Evolutionary conservation across 306 rosid species (phyloP), one percentile per base, ranked within the genome.

Genomic region (Rosa rugosa): DNA sequence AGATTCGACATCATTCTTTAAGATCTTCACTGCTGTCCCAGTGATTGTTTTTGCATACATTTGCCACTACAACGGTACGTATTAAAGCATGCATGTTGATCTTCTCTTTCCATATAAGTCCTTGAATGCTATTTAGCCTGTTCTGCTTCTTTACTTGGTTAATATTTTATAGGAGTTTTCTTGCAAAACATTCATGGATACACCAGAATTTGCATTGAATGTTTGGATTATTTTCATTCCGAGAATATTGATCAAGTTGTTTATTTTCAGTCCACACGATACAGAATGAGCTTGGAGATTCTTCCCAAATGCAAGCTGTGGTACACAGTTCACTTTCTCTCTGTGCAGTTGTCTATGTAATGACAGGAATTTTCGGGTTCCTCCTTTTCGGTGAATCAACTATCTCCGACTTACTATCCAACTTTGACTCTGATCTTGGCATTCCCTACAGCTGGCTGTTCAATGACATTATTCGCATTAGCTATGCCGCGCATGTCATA

Each of bases 31-130:
- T 0, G 78, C 83, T 0, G 78, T 81, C 75, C 87, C 87, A 11
- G 80, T 81, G 49, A 50, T 86, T 44, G 89, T 83, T 54, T 75
- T 76, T 53, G 81, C 89, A 6, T 86, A 83, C 51, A 71, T 83
- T 66, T 86, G 89, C 80, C 89, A 86, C 65, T 86, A 78, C 41
- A 86, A 86, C 45, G 87, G 89, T 86, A n/a, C n/a, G n/a, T n/a
- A 75, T 41, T 81, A n/a, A n/a, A n/a, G n/a, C 70, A 67, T 22
- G 34, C 64, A 57, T 57, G 18, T 31, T 71, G 59, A 54, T 31
- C 23, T 4, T 27, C 27, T 53, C 59, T 36, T 27, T 4, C 18
- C 18, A 20, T 16, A 9, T 8, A 16, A 34, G 8, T 47, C 53
- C 10, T 44, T 22, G 0, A 22, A n/a, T 42, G 54, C 51, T 22